A percentile compares a stretch with the other conserved stretches of the same genome.
These are phyloP conservation scores for Davidsoniella neocaledoniae DNA, from an alignment of 2,329 filamentous ascomycete genomes.

Conservation along the genomic window DNA sequence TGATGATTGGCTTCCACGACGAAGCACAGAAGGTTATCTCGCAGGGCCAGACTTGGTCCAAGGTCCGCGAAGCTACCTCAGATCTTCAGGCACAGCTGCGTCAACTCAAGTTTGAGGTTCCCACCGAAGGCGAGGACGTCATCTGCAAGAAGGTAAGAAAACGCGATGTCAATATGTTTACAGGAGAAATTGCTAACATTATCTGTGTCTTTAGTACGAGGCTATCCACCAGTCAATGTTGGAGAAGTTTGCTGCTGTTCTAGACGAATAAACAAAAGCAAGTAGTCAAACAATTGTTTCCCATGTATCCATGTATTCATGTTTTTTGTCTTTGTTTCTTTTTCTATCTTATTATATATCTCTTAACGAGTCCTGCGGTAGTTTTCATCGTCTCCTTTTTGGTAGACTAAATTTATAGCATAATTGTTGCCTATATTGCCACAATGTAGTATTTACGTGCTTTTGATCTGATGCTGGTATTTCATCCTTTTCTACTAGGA, in stretches of 20 bases:
- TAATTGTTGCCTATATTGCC: too few species aligned
- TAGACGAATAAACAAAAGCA: conserved; percentile 57
- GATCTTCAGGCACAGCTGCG: conserved; percentile 75
- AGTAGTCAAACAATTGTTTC: background rate
- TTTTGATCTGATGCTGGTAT: too few species aligned
- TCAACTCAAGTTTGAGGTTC: conserved; percentile 93
- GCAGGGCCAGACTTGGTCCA: conserved; percentile 80
- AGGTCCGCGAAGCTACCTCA: conserved; percentile 76
- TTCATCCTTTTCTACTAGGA: too few species aligned
- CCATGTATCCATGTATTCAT: background rate
- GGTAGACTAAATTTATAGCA: too few species aligned
- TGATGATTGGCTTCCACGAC: conserved; percentile 95
- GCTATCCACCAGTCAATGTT: conserved; percentile 78
- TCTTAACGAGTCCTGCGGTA: background rate
- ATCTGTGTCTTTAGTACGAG: conserved; percentile 52
- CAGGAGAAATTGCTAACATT: conserved; percentile 22
- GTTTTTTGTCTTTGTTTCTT: background rate
- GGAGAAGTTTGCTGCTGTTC: conserved; percentile 92
- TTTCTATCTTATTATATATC: background rate
- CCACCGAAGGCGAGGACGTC: conserved; percentile 63
- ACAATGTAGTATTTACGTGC: too few species aligned
- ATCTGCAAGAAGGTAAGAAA: conserved; percentile 60
- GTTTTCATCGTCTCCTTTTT: background rate
- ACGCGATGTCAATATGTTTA: background rate
- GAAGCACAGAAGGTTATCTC: conserved; percentile 90